Evolutionary conservation across 2,329 filamentous ascomycete genomes (phyloP).

Genomic region (Alternaria solani): DNA sequence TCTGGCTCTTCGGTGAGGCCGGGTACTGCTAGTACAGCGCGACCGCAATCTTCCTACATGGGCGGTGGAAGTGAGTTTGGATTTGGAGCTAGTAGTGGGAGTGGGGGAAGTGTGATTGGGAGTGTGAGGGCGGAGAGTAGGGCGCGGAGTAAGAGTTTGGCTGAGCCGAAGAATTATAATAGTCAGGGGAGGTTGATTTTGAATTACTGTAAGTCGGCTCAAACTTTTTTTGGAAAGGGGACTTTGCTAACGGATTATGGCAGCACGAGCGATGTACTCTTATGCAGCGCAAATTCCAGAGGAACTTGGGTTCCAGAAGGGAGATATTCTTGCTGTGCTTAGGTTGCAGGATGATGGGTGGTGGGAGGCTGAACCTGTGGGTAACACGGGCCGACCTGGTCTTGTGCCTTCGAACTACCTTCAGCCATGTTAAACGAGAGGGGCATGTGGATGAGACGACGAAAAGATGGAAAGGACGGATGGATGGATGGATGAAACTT

Average conservation of each 20-base stretch:
- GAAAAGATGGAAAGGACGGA: background rate
- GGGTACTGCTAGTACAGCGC: conserved; percentile 21
- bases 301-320: conserved; percentile 90
- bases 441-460: background rate
- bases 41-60: conserved; percentile 58
- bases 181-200: conserved; percentile 86
- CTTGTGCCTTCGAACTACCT: conserved; percentile 74
- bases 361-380: conserved; percentile 97
- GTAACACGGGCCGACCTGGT: conserved; percentile 63
- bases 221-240: background rate
- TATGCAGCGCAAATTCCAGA: conserved; percentile 96
- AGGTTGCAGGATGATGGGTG: conserved; percentile 96
- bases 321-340: conserved; percentile 87
- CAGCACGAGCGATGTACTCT: conserved; percentile 92
- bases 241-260: background rate
- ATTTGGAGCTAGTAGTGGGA: background rate
- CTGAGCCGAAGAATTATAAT: conserved; percentile 85
- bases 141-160: conserved; percentile 82
- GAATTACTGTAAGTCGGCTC: conserved; percentile 83
- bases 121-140: conserved; percentile 51
- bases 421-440: conserved; percentile 59
- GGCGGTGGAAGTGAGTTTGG: conserved; percentile 30
- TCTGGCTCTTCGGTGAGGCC: background rate
- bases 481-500: background rate
- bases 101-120: conserved; percentile 34